phyloP scores from a whole-genome alignment of 78 protist genomes.

The slime mould (Dictyostelium discoideum) region dicty_2.7 NC_007088.5:3579501-3580000 shows the following conservation, averaged over 20 bases:
- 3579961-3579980: not conserved
- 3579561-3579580: not conserved
- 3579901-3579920: slow-evolving; percentile 11
- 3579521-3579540: not conserved
- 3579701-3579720: too few relatives aligned
- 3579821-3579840: not conserved
- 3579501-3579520: not conserved
- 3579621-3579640: not conserved
- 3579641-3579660: slow-evolving; percentile 5
- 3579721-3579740: not conserved
- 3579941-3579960: not conserved
- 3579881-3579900: slow-evolving; percentile 9
- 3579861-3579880: slow-evolving; percentile 5
- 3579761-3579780: not conserved
- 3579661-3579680: too few relatives aligned
- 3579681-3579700: too few relatives aligned
- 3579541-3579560: not conserved
- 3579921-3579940: not conserved
- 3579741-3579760: not conserved
- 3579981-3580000: slow-evolving; percentile 8
- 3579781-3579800: slow-evolving; percentile 13
- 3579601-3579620: not conserved
- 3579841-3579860: not conserved
- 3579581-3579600: not conserved
- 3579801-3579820: slow-evolving; percentile 35